phyloP scores from a whole-genome alignment of 345 rosid species.

The Moricandia arvensis region DNA sequence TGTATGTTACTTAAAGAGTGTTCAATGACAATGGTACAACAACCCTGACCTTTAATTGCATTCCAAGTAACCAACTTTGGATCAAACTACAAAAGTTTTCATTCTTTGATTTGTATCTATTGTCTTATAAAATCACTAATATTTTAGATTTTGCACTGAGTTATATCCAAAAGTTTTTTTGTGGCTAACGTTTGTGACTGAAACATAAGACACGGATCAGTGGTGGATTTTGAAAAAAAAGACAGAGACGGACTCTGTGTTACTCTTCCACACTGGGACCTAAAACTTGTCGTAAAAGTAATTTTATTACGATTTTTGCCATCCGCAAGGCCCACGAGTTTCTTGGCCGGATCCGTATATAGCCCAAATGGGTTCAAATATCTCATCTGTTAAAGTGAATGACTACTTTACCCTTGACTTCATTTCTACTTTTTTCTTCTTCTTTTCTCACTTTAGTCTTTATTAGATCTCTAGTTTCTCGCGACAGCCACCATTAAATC shows the following conservation, averaged over 20 bases:
- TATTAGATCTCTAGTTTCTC: neutral
- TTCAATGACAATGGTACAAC: neutral
- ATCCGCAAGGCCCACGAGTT: neutral
- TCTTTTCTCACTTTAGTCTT: neutral
- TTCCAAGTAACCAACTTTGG: neutral
- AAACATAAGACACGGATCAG: neutral
- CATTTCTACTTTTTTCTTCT: neutral
- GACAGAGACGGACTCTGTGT: neutral
- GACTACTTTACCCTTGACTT: neutral
- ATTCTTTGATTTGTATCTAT: neutral
- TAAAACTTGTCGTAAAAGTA: neutral
- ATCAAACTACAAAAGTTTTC: neutral
- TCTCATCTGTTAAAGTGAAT: neutral
- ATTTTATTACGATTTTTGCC: neutral
- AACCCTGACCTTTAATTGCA: neutral
- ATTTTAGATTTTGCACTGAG: no score
- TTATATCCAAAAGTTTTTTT: no score
- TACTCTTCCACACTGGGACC: neutral
- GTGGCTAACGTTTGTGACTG: neutral
- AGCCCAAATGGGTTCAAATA: neutral
- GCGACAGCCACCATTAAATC: neutral
- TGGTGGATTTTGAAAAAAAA: neutral
- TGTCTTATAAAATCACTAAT: no score
- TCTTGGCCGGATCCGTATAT: neutral
- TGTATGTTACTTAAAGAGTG: neutral